Base-by-base conservation (phyloP, 2,329 filamentous ascomycete species). In the Pseudopyricularia cyperi region DNA sequence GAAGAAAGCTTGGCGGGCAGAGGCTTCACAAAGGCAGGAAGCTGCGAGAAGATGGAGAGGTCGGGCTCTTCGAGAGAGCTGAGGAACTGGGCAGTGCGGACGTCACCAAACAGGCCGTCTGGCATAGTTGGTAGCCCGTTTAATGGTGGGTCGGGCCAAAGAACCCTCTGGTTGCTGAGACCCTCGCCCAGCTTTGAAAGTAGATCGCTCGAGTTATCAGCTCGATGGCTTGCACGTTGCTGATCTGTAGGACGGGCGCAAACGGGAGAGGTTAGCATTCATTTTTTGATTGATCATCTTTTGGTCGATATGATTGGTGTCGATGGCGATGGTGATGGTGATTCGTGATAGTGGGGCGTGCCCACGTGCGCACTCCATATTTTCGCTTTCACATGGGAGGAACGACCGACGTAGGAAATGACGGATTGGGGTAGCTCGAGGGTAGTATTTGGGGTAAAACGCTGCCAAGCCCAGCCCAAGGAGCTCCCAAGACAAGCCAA, bases 1-100 rank as follows among this genome's bases (percentile, higher is more conserved):
- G 79, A 74, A 6, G 85, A 81, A 58, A 95, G 85, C 61, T 84
- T 85, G 44, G 78, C 68, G 1, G 89, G 89, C 7, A 95, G 73
- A 24, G 88, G 83, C 60, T 87, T 87, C 61, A 96, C 82, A 62
- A 89, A 96, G 32, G 69, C 68, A 35, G 81, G 80, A 22, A 83
- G 68, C 53, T 82, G 72, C 33, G 73, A 58, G 44, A 44, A 49
- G n/a, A 50, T 37, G 17, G 58, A 58, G 58, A 61, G 60, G 62
- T 74, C 72, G 54, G 72, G 67, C 56, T 71, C 67, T 56, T 77
- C 68, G 56, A 76, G 69, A 57, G 76, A 68, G 57, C 62, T 69
- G 52, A 71, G 65, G 53, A 71, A 69, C 56, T 73, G 69, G 17
- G 67, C 63, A 19, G 68, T 68, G 55, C 68, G 69, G 39, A 60